These are phyloP conservation scores for Chalciporus sphaerocephalus DNA, from an alignment of 768 basidiomycete genomes.

Conservation along the genomic window DNA sequence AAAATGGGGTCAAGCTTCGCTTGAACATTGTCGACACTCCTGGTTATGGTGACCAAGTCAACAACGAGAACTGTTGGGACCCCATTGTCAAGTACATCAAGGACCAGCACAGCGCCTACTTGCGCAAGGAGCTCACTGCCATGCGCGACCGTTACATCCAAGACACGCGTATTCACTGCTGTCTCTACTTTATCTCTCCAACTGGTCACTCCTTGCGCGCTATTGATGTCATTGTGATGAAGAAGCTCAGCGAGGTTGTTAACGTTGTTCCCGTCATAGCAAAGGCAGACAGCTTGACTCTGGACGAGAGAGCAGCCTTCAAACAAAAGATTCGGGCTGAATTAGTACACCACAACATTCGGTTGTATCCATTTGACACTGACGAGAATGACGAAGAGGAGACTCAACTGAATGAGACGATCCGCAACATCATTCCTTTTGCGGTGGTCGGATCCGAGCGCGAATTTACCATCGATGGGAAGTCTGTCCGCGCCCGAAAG, in stretches of 20 bases:
- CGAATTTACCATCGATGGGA: conserved; percentile 93
- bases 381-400: conserved; percentile 96
- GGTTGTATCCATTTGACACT: conserved; percentile 93
- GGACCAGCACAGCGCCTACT: conserved; percentile 98
- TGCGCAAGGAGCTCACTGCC: conserved; percentile 97
- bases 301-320: conserved; percentile 90
- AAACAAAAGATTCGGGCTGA: conserved; percentile 97
- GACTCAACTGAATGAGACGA: conserved; percentile 79
- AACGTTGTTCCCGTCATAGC: conserved; percentile 99
- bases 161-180: conserved; percentile 98
- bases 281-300: conserved; percentile 90
- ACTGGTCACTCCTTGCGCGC: conserved; percentile 96
- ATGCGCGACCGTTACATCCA: conserved; percentile 98
- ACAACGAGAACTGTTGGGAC: conserved; percentile 99
- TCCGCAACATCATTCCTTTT: conserved; percentile 91
- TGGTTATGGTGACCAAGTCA: conserved; percentile 96
- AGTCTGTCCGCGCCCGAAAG: conserved; percentile 91
- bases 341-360: conserved; percentile 85
- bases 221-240: conserved; percentile 98
- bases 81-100: conserved; percentile 99
- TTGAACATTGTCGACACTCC: conserved; percentile 99
- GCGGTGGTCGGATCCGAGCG: conserved; percentile 97
- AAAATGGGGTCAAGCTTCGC: conserved; percentile 91
- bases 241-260: conserved; percentile 97
- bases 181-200: conserved; percentile 96